Evolutionary conservation across 2,329 filamentous ascomycete genomes (phyloP), one percentile per base, ranked within the genome.

Genomic region (Epichloe sibirici): DNA sequence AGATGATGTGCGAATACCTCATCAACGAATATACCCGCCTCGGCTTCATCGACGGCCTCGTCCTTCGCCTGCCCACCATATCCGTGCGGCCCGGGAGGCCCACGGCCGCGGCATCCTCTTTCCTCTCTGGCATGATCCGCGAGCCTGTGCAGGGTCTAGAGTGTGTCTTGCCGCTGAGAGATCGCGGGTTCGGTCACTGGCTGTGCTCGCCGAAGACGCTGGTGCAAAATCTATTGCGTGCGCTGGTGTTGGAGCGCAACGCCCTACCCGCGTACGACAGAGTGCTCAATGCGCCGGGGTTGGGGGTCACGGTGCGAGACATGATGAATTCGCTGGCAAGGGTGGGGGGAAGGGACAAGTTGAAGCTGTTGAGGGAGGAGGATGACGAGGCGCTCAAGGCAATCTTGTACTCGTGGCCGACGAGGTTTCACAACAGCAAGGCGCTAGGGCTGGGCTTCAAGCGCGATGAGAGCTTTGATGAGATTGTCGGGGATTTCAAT

Each of bases 61-160:
- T 70, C 3, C 69, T 81, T 21, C 73, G 79, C 0, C 74, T 83
- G 15, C 79, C 79, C 0, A 82, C 78, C 0, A 74, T 83, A 17
- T 76, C 76, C 0, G 77, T 83, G 3, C 70, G 80, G 7, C 75
- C 78, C 0, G 79, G 79, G 2, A 71, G 70, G 35, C 79, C 79
- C 0, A 78, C 78, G 4, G 75, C 74, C 1, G 79, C 80, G 0
- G 79, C 79, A 2, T 78, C 74, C 5, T 76, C 74, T 0, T 83
- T 82, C 59, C 70, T 81, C 3, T 78, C 71, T 4, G 79, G 79
- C 3, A 81, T 83, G 61, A 75, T 83, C 49, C 70, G 80, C 12
- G 79, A 83, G 38, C 68, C 73, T 11, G 65, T 74, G 46, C 49
- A 56, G n/a, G 76, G 76, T 7, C 60, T 70, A 39, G 63, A 70